phyloP scores from a whole-genome alignment of 2,329 filamentous ascomycete species.

The Sodiomyces alkalinus region DNA sequence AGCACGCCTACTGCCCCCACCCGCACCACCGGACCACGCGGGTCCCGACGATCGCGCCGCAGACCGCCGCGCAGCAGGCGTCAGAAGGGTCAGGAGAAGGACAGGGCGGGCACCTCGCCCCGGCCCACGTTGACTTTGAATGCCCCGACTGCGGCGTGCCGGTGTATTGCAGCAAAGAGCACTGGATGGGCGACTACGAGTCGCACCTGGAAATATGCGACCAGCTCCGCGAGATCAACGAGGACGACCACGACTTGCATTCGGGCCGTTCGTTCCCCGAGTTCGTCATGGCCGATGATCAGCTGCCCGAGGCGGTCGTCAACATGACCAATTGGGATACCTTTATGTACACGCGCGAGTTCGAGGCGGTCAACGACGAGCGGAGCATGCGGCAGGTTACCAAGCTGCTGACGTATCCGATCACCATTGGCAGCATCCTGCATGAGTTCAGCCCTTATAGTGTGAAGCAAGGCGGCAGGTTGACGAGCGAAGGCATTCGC shows the following conservation, averaged over 20 bases:
- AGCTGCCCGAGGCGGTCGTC: constrained; percentile 82
- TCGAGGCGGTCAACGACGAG: constrained; percentile 80
- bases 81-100: background rate
- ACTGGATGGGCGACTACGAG: constrained; percentile 95
- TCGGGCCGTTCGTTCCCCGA: constrained; percentile 88
- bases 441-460: constrained; percentile 92
- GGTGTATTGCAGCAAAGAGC: constrained; percentile 83
- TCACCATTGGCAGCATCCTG: constrained; percentile 80
- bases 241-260: constrained; percentile 89
- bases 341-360: constrained; percentile 83
- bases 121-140: constrained; percentile 80
- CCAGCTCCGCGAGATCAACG: constrained; percentile 80
- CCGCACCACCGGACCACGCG: constrained; percentile 69
- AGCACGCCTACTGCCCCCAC: constrained; percentile 89
- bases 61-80: constrained; percentile 45
- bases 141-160: constrained; percentile 94
- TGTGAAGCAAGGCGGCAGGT: constrained; percentile 55
- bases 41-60: constrained; percentile 46
- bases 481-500: constrained; percentile 83
- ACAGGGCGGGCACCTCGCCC: constrained; percentile 40
- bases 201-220: constrained; percentile 86
- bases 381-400: constrained; percentile 87
- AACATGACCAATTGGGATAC: constrained; percentile 99
- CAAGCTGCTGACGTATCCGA: constrained; percentile 79
- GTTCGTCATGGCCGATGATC: constrained; percentile 76